These are phyloP conservation scores for Apiotrichum mycotoxinovorans DNA, from an alignment of 1,284 basidiomycete species.

Conservation along the genomic window DNA sequence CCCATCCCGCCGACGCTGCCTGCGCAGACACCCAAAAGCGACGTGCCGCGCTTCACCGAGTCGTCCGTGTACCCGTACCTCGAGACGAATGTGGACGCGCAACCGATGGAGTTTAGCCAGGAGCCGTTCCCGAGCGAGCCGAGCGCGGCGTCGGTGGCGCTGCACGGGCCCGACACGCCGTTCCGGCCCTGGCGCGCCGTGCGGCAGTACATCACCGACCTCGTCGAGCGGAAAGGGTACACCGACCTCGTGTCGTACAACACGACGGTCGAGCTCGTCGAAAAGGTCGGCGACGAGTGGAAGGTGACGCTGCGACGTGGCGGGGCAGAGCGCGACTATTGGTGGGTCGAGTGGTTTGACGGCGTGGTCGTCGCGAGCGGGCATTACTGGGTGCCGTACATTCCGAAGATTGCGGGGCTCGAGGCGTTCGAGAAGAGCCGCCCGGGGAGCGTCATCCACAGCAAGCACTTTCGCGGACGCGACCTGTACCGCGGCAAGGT, in stretches of 20 bases:
- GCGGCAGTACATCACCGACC: constrained; percentile 31
- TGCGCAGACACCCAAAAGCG: not conserved
- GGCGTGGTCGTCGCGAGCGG: constrained; percentile 55
- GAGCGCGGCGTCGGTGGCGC: not conserved
- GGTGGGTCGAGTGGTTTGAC: constrained; percentile 51
- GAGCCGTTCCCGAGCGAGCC: constrained; percentile 8
- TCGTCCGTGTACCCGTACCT: constrained; percentile 14
- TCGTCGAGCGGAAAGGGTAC: constrained; percentile 48
- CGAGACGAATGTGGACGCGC: constrained; percentile 10
- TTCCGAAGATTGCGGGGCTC: constrained; percentile 51
- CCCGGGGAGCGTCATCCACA: constrained; percentile 50
- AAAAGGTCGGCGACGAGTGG: constrained; percentile 46
- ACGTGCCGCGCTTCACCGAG: constrained; percentile 2
- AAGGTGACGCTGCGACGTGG: constrained; percentile 46
- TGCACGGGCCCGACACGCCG: constrained; percentile 7
- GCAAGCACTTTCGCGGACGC: constrained; percentile 11
- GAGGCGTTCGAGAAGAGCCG: constrained; percentile 50
- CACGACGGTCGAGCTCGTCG: constrained; percentile 55
- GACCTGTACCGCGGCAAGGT: constrained; percentile 2
- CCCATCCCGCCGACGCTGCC: constrained; percentile 4
- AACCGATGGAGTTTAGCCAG: constrained; percentile 7
- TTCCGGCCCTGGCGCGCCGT: constrained; percentile 11
- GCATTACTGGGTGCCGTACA: constrained; percentile 54
- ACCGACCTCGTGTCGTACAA: constrained; percentile 52
- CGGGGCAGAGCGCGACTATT: constrained; percentile 38